These are phyloP conservation scores for Sapria himalayana DNA, from an alignment of 345 rosid species.

Conservation along the genomic window DNA sequence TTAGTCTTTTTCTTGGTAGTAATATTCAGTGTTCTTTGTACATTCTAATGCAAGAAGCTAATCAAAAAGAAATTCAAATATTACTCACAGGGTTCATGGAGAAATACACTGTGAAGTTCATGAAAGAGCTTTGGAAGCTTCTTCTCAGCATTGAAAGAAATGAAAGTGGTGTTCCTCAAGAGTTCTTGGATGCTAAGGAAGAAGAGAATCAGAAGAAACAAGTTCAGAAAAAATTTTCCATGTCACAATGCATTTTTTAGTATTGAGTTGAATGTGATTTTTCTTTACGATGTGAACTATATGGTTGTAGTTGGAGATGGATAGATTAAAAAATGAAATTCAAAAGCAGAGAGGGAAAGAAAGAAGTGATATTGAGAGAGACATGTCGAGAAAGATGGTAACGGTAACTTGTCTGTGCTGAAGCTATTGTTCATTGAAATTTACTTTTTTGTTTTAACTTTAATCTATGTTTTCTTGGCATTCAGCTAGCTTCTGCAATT, in stretches of 20 bases:
- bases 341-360: conserved; percentile 48
- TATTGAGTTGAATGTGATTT: no score
- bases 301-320: conserved; percentile 43
- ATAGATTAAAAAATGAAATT: conserved; percentile 34
- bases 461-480: conserved; percentile 50
- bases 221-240: no score
- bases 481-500: conserved; percentile 99
- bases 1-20: not conserved
- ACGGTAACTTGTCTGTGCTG: conserved; percentile 46
- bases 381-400: conserved; percentile 48
- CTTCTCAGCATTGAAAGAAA: conserved; percentile 76
- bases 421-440: conserved; percentile 23
- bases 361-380: conserved; percentile 30
- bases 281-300: no score
- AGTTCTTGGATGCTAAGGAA: conserved; percentile 64
- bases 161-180: conserved; percentile 82
- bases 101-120: conserved; percentile 81
- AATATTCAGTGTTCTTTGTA: not conserved
- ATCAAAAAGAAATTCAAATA: conserved; percentile 82
- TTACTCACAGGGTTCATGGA: conserved; percentile 93
- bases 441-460: conserved; percentile 47
- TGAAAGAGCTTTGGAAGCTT: conserved; percentile 96
- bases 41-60: conserved; percentile 34
- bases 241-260: no score
- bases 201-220: conserved; percentile 60